A percentile compares a stretch with the other conserved stretches of the same genome.
These are phyloP conservation scores for Debaryomyces udenii DNA, from an alignment of 1,139 yeast genomes.

Conservation along the genomic window DNA sequence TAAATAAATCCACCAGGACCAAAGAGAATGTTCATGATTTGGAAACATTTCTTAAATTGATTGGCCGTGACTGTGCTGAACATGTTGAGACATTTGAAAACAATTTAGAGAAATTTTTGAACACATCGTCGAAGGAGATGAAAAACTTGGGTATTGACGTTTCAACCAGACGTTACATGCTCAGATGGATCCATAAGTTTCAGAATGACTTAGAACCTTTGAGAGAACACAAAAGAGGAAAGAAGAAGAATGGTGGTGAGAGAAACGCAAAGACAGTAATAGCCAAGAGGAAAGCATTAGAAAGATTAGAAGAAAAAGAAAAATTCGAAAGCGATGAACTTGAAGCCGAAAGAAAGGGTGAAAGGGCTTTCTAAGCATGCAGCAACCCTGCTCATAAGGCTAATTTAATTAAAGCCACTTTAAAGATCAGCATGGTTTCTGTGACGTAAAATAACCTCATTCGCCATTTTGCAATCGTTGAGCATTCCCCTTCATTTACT, in stretches of 20 bases:
- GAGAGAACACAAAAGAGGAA: constrained; percentile 62
- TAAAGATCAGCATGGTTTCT: not conserved
- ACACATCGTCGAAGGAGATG: constrained; percentile 56
- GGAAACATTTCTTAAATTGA: constrained; percentile 65
- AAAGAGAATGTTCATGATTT: constrained; percentile 71
- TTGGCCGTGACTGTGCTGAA: constrained; percentile 76
- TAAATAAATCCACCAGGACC: constrained; percentile 46
- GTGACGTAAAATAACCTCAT: no score
- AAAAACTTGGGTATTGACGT: constrained; percentile 82
- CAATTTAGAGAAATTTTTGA: constrained; percentile 70
- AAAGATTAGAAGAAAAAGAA: constrained; percentile 49
- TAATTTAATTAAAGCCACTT: no score
- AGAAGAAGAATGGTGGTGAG: constrained; percentile 89
- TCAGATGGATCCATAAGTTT: constrained; percentile 53
- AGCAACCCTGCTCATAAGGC: no score
- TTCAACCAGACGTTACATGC: constrained; percentile 66
- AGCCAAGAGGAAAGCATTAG: constrained; percentile 71
- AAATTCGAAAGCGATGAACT: constrained; percentile 28
- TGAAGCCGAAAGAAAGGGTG: constrained; percentile 35
- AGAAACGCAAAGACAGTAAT: constrained; percentile 70
- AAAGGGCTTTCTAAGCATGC: constrained; percentile 30
- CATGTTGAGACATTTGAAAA: constrained; percentile 71
- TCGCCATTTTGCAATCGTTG: constrained; percentile 1
- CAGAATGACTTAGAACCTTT: constrained; percentile 61
- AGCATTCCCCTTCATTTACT: not conserved